Percentiles rank a stretch among this genome's conserved stretches.
Evolutionary conservation across 2,329 filamentous ascomycete species (phyloP).

Genomic region (Aspergillus japonicus): DNA sequence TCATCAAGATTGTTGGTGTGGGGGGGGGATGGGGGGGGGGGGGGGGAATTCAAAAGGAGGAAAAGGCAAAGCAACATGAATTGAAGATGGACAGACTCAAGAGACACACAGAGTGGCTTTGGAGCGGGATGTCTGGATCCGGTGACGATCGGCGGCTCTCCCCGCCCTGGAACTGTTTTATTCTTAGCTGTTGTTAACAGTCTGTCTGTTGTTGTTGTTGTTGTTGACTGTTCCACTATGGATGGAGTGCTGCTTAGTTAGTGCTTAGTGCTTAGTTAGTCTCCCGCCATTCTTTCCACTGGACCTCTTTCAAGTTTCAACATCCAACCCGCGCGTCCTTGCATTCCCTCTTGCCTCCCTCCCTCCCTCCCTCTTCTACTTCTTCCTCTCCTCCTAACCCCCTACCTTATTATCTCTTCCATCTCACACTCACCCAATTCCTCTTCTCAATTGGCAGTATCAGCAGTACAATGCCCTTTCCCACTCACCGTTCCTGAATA

Average conservation of each 20-base stretch:
- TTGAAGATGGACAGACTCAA: no score
- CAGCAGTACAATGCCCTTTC: neutral
- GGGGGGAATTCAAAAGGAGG: neutral
- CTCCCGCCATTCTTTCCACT: constrained; percentile 2
- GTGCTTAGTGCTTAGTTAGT: neutral
- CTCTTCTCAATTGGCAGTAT: neutral
- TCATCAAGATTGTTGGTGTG: neutral
- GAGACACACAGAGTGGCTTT: neutral
- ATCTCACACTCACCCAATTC: neutral
- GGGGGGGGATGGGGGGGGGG: neutral
- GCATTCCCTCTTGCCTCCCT: neutral
- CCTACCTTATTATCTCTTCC: neutral
- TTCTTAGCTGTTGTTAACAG: neutral
- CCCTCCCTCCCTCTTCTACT: neutral
- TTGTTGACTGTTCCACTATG: no score
- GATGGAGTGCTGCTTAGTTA: neutral
- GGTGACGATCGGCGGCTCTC: constrained; percentile 10
- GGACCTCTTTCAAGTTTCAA: neutral
- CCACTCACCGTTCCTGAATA: neutral
- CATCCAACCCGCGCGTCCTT: neutral
- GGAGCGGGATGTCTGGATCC: constrained; percentile 5
- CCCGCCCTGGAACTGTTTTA: constrained; percentile 11
- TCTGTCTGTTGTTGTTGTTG: no score
- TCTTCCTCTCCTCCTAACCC: neutral
- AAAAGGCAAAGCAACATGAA: neutral